These are phyloP conservation scores for Pythium phragmiticola DNA, from an alignment of 352 stramenopile species.

Conservation along the genomic window DNA sequence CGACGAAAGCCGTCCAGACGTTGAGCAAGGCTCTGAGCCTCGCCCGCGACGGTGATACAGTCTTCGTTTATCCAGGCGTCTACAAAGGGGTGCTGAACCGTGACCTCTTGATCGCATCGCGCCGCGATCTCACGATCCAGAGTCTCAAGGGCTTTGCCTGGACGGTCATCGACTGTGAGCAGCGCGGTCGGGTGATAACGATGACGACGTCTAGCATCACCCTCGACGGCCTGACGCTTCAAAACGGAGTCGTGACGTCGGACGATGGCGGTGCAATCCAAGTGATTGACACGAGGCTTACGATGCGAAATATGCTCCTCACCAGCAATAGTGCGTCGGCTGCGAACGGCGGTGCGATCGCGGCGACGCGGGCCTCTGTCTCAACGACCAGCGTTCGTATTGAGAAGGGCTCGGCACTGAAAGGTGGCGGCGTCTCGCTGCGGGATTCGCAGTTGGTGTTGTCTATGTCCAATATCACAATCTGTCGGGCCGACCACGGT, in stretches of 20 bases:
- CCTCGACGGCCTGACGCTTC: constrained; percentile 42
- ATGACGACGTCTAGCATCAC: constrained; percentile 19
- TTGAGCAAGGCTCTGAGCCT: constrained; percentile 40
- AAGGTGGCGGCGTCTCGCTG: constrained; percentile 15
- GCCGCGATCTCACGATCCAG: constrained; percentile 32
- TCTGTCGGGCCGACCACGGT: constrained; percentile 7
- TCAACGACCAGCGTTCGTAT: neutral
- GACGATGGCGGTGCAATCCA: constrained; percentile 23
- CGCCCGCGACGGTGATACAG: constrained; percentile 31
- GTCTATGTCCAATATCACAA: constrained; percentile 18
- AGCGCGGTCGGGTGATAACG: constrained; percentile 16
- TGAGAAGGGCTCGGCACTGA: neutral
- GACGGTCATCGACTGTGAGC: constrained; percentile 47
- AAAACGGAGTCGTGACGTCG: constrained; percentile 27
- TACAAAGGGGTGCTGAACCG: constrained; percentile 46
- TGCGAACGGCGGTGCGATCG: constrained; percentile 10
- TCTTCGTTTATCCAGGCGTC: constrained; percentile 58
- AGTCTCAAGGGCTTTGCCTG: constrained; percentile 50
- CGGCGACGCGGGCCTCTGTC: constrained; percentile 1
- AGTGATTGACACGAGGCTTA: constrained; percentile 1
- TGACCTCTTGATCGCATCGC: constrained; percentile 22
- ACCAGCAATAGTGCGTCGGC: neutral
- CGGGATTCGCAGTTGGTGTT: constrained; percentile 11
- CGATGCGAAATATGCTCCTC: constrained; percentile 30
- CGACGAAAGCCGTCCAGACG: constrained; percentile 51